Percentiles rank a stretch among this genome's conserved stretches.
These are phyloP conservation scores for Aspergillus caelatus DNA, from an alignment of 2,329 filamentous ascomycete species.

Conservation along the genomic window DNA sequence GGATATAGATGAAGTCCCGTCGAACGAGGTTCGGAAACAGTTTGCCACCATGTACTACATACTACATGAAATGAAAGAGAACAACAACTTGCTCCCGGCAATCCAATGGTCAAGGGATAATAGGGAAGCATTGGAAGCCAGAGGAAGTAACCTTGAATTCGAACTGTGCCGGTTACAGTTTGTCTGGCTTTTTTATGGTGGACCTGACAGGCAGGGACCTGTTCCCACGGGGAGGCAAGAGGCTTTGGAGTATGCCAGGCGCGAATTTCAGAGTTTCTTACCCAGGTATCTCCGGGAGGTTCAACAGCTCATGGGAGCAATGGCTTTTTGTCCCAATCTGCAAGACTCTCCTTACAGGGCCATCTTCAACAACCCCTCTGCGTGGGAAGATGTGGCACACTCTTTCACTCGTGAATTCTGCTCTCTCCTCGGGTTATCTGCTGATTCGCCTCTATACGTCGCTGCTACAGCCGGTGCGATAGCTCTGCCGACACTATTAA, in stretches of 20 bases:
- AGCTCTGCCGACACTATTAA: constrained; percentile 83
- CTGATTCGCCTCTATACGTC: constrained; percentile 89
- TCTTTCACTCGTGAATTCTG: constrained; percentile 96
- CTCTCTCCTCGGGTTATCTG: constrained; percentile 82
- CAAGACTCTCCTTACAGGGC: constrained; percentile 74
- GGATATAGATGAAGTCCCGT: constrained; percentile 62
- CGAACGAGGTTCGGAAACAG: constrained; percentile 71
- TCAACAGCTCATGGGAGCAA: constrained; percentile 76
- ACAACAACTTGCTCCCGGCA: constrained; percentile 75
- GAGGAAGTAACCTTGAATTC: constrained; percentile 92
- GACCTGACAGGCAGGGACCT: constrained; percentile 55
- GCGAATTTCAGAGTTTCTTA: constrained; percentile 75
- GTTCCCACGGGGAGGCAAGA: constrained; percentile 37
- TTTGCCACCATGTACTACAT: constrained; percentile 93
- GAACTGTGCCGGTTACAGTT: constrained; percentile 90
- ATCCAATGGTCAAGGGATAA: constrained; percentile 84
- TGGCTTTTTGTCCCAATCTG: constrained; percentile 78
- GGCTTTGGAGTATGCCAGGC: constrained; percentile 75
- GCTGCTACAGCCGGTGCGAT: constrained; percentile 91
- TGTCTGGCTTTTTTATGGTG: constrained; percentile 80
- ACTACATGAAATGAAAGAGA: constrained; percentile 71
- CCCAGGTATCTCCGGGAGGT: constrained; percentile 76
- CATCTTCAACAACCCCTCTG: constrained; percentile 73
- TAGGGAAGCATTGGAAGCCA: constrained; percentile 69
- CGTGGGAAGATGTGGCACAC: constrained; percentile 81